phyloP scores from a whole-genome alignment of 495 filamentous ascomycete species.

The Aspergillus nanangensis region DNA sequence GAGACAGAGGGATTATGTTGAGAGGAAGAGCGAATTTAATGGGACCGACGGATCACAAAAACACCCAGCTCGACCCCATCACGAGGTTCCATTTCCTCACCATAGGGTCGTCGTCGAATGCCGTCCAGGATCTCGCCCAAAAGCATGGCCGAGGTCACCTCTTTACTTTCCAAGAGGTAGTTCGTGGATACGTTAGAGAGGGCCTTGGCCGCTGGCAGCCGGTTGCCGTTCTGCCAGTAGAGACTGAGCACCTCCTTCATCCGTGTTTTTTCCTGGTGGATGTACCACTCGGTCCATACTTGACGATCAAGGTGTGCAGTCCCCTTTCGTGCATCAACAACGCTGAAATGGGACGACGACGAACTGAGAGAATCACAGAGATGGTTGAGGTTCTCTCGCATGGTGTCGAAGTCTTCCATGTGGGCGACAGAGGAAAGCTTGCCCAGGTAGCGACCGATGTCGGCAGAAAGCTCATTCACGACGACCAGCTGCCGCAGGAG shows the following conservation, averaged over 20 bases:
- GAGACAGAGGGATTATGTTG: constrained; percentile 5
- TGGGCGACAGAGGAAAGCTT: constrained; percentile 53
- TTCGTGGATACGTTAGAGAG: constrained; percentile 26
- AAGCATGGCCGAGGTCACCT: constrained; percentile 49
- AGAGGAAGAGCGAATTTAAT: constrained; percentile 22
- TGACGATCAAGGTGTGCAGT: constrained; percentile 50
- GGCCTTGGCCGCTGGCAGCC: constrained; percentile 32
- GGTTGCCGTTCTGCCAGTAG: constrained; percentile 52
- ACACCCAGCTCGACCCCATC: constrained; percentile 59
- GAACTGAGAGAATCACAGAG: constrained; percentile 44
- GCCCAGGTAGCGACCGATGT: constrained; percentile 53
- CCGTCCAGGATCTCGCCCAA: constrained; percentile 62
- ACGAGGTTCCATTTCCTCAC: constrained; percentile 35
- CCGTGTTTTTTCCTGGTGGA: constrained; percentile 64
- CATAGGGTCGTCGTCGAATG: constrained; percentile 46
- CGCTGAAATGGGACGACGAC: constrained; percentile 36
- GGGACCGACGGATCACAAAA: constrained; percentile 54
- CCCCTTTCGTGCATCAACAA: constrained; percentile 50
- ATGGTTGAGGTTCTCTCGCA: constrained; percentile 45
- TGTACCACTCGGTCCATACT: constrained; percentile 68
- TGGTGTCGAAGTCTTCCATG: constrained; percentile 55
- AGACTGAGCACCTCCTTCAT: constrained; percentile 56
- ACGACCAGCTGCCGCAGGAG: constrained; percentile 61
- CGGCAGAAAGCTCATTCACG: constrained; percentile 56
- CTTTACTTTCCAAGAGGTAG: constrained; percentile 32